phyloP scores from a whole-genome alignment of 768 basidiomycete species.

The Collybia nuda region DNA sequence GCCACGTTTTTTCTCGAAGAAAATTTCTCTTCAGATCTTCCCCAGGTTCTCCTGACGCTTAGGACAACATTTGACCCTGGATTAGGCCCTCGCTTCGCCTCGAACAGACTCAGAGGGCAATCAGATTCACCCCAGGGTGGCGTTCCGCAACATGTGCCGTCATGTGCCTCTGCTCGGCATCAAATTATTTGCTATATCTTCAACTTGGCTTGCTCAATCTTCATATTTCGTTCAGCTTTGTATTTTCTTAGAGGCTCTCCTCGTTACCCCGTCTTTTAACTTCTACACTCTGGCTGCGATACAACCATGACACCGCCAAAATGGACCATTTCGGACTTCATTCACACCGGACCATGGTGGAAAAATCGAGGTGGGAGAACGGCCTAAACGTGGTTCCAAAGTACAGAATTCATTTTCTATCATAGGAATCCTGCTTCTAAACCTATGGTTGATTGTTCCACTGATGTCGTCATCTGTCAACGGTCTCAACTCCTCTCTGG shows the following conservation, averaged over 20 bases:
- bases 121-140: too few species aligned
- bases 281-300: neutral
- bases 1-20: too few species aligned
- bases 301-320: slow-evolving; percentile 42
- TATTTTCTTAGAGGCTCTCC: neutral
- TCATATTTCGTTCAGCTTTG: too few species aligned
- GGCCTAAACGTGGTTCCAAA: neutral
- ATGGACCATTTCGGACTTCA: slow-evolving; percentile 59
- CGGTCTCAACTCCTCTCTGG: slow-evolving; percentile 66
- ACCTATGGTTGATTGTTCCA: slow-evolving; percentile 58
- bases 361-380: slow-evolving; percentile 48
- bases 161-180: too few species aligned
- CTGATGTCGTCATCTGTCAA: slow-evolving; percentile 64
- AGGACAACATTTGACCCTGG: too few species aligned
- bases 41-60: too few species aligned
- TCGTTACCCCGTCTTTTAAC: neutral
- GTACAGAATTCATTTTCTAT: neutral
- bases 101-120: too few species aligned
- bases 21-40: too few species aligned
- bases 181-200: too few species aligned
- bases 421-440: slow-evolving; percentile 58
- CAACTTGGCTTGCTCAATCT: too few species aligned
- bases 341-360: slow-evolving; percentile 64
- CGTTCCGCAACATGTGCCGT: too few species aligned
- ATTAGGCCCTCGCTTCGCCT: too few species aligned